Conservation (phyloP, 2,329 filamentous ascomycete species). For the Cercospora beticola region DNA sequence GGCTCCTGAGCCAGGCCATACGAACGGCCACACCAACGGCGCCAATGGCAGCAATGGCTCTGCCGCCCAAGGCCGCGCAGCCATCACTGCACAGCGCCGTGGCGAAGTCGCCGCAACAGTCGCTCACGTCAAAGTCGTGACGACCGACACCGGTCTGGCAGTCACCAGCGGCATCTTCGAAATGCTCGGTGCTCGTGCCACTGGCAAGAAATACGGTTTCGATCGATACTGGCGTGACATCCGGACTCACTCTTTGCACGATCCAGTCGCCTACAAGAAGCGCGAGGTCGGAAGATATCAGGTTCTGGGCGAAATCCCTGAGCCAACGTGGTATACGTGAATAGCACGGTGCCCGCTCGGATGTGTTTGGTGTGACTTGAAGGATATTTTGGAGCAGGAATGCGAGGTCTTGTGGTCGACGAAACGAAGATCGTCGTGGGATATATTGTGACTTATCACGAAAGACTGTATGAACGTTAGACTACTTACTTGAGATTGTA, state of each 20-base stretch:
- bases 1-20: slow-evolving; percentile 4
- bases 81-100: slow-evolving; percentile 53
- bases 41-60: slow-evolving; percentile 26
- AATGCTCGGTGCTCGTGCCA: slow-evolving; percentile 60
- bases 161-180: slow-evolving; percentile 65
- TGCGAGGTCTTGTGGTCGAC: not conserved
- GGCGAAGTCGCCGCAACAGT: slow-evolving; percentile 64
- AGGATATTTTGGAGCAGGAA: slow-evolving; percentile 5
- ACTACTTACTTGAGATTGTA: not conserved
- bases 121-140: slow-evolving; percentile 61
- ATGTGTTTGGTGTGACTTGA: slow-evolving; percentile 11
- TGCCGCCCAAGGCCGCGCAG: slow-evolving; percentile 34
- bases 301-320: slow-evolving; percentile 45
- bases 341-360: slow-evolving; percentile 10
- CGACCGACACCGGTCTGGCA: slow-evolving; percentile 59
- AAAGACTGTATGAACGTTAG: not conserved
- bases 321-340: slow-evolving; percentile 22
- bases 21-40: slow-evolving; percentile 26
- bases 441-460: not conserved
- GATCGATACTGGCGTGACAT: slow-evolving; percentile 67
- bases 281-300: slow-evolving; percentile 60
- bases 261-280: slow-evolving; percentile 68
- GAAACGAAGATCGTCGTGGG: not conserved
- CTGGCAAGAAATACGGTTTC: slow-evolving; percentile 58
- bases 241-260: slow-evolving; percentile 65